phyloP scores from a whole-genome alignment of 2,329 filamentous ascomycete species.

The Scolecobasidium constrictum region DNA sequence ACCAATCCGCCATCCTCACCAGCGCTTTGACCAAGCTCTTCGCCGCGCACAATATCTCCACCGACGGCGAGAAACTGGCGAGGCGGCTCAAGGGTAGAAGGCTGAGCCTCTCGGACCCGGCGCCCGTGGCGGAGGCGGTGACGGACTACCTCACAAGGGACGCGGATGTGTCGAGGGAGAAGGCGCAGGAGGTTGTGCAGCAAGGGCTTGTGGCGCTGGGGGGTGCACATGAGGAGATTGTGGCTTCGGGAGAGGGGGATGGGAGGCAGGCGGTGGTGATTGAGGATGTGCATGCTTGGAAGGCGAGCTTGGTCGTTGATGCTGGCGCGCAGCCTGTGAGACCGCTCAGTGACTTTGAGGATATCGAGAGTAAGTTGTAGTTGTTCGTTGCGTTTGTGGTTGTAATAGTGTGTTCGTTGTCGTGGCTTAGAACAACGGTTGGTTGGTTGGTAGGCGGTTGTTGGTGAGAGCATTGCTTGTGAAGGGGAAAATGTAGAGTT shows the following conservation, averaged over 20 bases:
- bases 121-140: slow-evolving; percentile 40
- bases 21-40: slow-evolving; percentile 36
- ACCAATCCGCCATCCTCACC: slow-evolving; percentile 21
- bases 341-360: slow-evolving; percentile 76
- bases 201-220: slow-evolving; percentile 39
- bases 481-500: no score
- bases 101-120: slow-evolving; percentile 33
- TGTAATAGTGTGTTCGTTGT: no score
- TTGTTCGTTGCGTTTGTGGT: no score
- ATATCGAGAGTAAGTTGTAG: slow-evolving; percentile 69
- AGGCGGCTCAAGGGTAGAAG: slow-evolving; percentile 34
- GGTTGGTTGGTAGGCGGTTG: no score
- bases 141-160: slow-evolving; percentile 34
- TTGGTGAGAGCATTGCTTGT: no score
- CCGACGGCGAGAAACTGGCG: slow-evolving; percentile 31
- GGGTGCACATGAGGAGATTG: slow-evolving; percentile 26
- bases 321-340: slow-evolving; percentile 61
- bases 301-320: slow-evolving; percentile 62
- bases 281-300: slow-evolving; percentile 69
- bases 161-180: slow-evolving; percentile 37
- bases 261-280: slow-evolving; percentile 37
- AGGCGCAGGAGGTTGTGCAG: slow-evolving; percentile 36
- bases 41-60: slow-evolving; percentile 32
- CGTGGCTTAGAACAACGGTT: no score
- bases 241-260: slow-evolving; percentile 32